Evolutionary conservation across 257 asterid species (phyloP).

Genomic region (Jasminum sambac): DNA sequence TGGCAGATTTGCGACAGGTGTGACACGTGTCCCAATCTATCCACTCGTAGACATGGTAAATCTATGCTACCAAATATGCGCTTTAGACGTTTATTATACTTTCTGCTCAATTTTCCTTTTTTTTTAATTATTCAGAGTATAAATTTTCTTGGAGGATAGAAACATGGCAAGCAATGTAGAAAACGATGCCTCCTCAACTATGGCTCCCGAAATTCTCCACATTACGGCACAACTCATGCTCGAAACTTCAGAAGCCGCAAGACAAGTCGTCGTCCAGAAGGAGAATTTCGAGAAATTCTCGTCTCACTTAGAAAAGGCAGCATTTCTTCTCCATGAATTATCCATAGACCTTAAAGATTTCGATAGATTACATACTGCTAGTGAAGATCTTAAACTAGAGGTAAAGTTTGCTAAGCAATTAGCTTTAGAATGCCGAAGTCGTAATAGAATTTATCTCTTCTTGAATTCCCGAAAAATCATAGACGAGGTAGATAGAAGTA

Average conservation of each 20-base stretch:
- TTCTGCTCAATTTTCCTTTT: too few species aligned
- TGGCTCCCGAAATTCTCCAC: slow-evolving; percentile 23
- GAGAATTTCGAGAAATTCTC: slow-evolving; percentile 39
- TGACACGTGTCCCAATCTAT: too few species aligned
- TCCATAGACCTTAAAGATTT: slow-evolving; percentile 14
- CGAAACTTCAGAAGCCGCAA: slow-evolving; percentile 30
- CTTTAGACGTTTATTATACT: too few species aligned
- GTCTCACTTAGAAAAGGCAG: slow-evolving; percentile 30
- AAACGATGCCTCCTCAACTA: neutral
- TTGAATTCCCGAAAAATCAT: slow-evolving; percentile 36
- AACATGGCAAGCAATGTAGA: slow-evolving; percentile 23
- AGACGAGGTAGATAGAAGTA: slow-evolving; percentile 29
- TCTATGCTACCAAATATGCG: too few species aligned
- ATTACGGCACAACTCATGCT: slow-evolving; percentile 24
- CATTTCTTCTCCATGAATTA: slow-evolving; percentile 31
- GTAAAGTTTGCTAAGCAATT: slow-evolving; percentile 31
- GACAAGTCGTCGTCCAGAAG: slow-evolving; percentile 29
- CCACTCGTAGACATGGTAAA: too few species aligned
- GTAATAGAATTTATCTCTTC: slow-evolving; percentile 44
- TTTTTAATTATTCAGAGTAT: too few species aligned
- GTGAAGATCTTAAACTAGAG: slow-evolving; percentile 36
- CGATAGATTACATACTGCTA: slow-evolving; percentile 3
- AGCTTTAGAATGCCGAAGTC: slow-evolving; percentile 27
- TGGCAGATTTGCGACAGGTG: too few species aligned
- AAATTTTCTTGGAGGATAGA: too few species aligned